Base-by-base conservation (phyloP, 805 yeast species). In the Starmerella etchellsii region DNA sequence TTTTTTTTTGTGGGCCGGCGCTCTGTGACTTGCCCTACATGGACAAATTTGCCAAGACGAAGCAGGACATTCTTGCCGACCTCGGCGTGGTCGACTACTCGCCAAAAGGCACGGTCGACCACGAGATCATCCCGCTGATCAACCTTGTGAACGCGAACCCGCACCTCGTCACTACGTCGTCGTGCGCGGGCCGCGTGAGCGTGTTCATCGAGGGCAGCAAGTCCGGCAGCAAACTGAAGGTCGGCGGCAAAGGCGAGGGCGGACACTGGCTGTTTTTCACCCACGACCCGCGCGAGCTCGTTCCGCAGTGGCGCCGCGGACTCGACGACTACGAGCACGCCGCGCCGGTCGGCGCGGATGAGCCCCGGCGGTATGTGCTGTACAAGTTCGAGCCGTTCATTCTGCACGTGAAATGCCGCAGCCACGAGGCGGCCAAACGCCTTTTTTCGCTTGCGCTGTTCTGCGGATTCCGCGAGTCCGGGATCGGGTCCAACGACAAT, bases 101-200 rank as follows among this genome's bases (percentile, higher is more conserved):
- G 2, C 95, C 95, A 14, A 85, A 84, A 54, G 95, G 95, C 1
- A 70, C 83, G 2, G 76, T 83, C n/a, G 95, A 84, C 59, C 73
- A 62, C 36, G 62, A 70, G 18, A 78, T 93, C 51, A 53, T 78
- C 11, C 94, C 94, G 2, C 67, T 84, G 16, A 81, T 84, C 45
- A 59, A 72, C 14, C 55, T 76, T 14, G 78, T 84, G 50, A 84
- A 84, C 53, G 49, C 68, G 2, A 72, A 73, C 49, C 52, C 60
- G 0, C 74, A 78, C 48, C 70, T 80, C 74, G 91, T 84, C 10
- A 83, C 94, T 2, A 84, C 95, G 0, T 81, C 93, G 1, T 78
- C 91, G 15, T 84, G 95, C 50, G 81, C 94, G 0, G 95, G 95
- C 2, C 65, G 95, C 53, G 78, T 83, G 1, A 76, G 88, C 42